Percentiles rank a stretch among this genome's conserved stretches.
Conservation (phyloP, 2,329 filamentous ascomycete species). For the Dactylellina sp. region DNA sequence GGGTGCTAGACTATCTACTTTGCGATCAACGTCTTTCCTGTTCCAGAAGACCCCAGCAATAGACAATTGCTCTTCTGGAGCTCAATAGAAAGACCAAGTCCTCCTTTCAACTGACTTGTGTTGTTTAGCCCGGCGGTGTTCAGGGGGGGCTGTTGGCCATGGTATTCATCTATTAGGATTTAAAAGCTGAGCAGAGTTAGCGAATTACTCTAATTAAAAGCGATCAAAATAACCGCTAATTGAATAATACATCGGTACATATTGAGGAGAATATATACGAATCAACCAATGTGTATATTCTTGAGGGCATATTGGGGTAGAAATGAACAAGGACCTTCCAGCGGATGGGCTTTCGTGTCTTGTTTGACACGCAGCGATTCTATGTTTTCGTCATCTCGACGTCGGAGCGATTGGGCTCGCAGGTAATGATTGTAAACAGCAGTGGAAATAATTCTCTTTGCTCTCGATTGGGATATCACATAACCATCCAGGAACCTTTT, state of each 20-base stretch:
- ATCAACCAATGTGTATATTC: too few species aligned
- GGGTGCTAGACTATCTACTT: conserved; percentile 65
- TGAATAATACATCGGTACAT: too few species aligned
- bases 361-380: conserved; percentile 63
- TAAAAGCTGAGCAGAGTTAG: too few species aligned
- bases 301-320: background rate
- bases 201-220: too few species aligned
- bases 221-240: too few species aligned
- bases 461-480: conserved; percentile 93
- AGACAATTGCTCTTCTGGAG: conserved; percentile 96
- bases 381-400: conserved; percentile 80
- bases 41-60: conserved; percentile 89
- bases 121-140: conserved; percentile 61
- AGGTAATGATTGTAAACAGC: conserved; percentile 98
- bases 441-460: conserved; percentile 91
- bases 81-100: conserved; percentile 59
- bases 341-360: conserved; percentile 73
- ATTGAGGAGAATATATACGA: too few species aligned
- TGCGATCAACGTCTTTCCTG: conserved; percentile 95
- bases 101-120: conserved; percentile 58
- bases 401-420: conserved; percentile 78
- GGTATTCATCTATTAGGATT: conserved; percentile 71
- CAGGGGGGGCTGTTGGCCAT: conserved; percentile 70
- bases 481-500: conserved; percentile 95
- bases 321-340: conserved; percentile 73